phyloP scores from a whole-genome alignment of 2,329 filamentous ascomycete species.

The Xylariaceae sp. region DNA sequence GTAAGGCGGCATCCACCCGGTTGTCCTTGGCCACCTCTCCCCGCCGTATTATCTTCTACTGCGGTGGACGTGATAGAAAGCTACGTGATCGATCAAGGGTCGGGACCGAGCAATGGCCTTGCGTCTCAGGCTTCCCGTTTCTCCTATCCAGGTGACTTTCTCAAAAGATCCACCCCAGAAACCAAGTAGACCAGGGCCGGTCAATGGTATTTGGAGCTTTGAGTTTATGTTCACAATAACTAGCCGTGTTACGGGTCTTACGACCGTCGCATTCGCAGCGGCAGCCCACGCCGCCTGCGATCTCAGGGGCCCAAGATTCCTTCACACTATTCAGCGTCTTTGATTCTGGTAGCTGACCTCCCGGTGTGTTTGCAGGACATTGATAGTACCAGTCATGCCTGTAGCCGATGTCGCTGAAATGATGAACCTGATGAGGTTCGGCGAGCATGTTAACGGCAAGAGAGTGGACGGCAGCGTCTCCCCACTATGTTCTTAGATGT shows the following conservation, averaged over 20 bases:
- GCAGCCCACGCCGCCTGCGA: conserved; percentile 38
- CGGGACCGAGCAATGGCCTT: too few relatives aligned
- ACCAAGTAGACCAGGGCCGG: conserved; percentile 34
- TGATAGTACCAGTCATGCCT: conserved; percentile 36
- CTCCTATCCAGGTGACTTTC: neutral
- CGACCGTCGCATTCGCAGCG: conserved; percentile 39
- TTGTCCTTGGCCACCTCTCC: too few relatives aligned
- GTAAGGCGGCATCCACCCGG: too few relatives aligned
- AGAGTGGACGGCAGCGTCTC: conserved; percentile 42
- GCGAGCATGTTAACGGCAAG: conserved; percentile 41
- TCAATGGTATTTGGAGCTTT: conserved; percentile 34
- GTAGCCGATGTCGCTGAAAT: conserved; percentile 43
- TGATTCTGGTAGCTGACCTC: conserved; percentile 34
- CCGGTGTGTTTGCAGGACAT: conserved; percentile 36
- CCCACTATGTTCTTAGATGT: too few relatives aligned
- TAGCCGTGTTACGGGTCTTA: conserved; percentile 31
- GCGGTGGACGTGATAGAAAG: too few relatives aligned
- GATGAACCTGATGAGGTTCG: conserved; percentile 38
- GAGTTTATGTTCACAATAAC: conserved; percentile 36
- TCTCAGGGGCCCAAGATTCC: conserved; percentile 28
- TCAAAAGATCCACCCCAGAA: conserved; percentile 23
- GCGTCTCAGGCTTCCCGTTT: too few relatives aligned
- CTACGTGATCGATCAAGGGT: too few relatives aligned
- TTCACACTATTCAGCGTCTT: conserved; percentile 26
- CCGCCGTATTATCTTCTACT: too few relatives aligned